Evolutionary conservation across 108 stramenopile species (phyloP), one percentile per base, ranked within the genome.

Genomic region (Schizochytrium sp.): DNA sequence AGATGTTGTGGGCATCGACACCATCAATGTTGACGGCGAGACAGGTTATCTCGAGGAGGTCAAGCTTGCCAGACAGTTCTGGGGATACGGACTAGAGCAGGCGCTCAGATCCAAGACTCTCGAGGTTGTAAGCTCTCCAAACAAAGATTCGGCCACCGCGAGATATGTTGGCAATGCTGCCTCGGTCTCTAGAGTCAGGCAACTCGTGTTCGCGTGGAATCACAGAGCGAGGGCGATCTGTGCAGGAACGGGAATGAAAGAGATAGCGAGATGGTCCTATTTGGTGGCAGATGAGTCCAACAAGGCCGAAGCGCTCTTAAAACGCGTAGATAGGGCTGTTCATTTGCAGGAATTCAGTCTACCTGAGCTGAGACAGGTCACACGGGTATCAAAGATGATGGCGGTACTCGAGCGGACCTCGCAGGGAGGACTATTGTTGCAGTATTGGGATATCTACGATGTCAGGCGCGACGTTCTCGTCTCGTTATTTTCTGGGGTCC

Each of bases 381-480:
- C 64, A 0, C 64, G 64, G 8, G 47, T 83, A 19, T 49, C 76
- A 8, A 55, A 0, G 2, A 83, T 83, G 47, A 17, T 83, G 76
- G 47, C 45, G 38, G 47, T 55, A 53, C 53, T 83, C 50, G n/a
- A 50, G 2, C 50, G 53, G 28, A 83, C 76, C 45, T 38, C 50
- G 50, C 50, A 83, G 28, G 5, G 53, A 47, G 76, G 53, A 47
- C 76, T 83, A 8, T 53, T 83, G 10, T 42, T 83, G 5, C 76
- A 83, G 76, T 83, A 83, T 55, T 83, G 76, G 76, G 76, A 83
- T 40, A 55, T 83, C 55, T 83, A 83, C 76, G 76, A 83, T 53
- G 76, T 55, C 38, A 17, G 53, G 42, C 64, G 64, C 28, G 42
- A 69, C 19, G 64, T 69, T 15, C 64, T 69, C 64, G 64, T 69